These are phyloP conservation scores for Anisogramma anomala DNA, from an alignment of 2,329 filamentous ascomycete genomes.

Conservation along the genomic window DNA sequence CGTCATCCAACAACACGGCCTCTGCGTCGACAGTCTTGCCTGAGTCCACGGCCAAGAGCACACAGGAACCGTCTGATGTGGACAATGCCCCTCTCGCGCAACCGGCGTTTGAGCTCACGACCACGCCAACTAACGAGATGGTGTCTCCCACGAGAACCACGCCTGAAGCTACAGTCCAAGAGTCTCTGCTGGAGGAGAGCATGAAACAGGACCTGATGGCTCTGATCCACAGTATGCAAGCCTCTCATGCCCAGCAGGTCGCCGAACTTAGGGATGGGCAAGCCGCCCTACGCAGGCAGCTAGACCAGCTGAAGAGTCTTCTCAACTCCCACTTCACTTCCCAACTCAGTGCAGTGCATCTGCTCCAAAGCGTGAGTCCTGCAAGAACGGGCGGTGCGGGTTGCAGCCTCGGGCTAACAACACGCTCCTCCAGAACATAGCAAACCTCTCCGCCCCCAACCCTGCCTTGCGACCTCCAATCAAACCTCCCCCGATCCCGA, in stretches of 20 bases:
- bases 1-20: neutral
- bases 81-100: neutral
- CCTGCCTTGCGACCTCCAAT: neutral
- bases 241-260: slow-evolving; percentile 24
- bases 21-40: neutral
- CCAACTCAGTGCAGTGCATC: slow-evolving; percentile 22
- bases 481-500: neutral
- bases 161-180: neutral
- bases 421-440: neutral
- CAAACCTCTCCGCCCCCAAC: neutral
- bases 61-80: slow-evolving; percentile 5
- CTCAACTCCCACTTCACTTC: slow-evolving; percentile 17
- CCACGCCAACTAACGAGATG: neutral
- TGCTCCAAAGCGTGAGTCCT: slow-evolving; percentile 22
- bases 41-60: no score
- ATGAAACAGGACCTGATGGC: slow-evolving; percentile 25
- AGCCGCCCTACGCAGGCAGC: slow-evolving; percentile 23
- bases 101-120: neutral
- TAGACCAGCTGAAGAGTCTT: slow-evolving; percentile 24
- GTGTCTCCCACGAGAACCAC: neutral
- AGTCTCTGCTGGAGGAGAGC: slow-evolving; percentile 21
- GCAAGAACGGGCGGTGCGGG: neutral
- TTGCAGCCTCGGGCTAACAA: neutral
- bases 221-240: slow-evolving; percentile 25
- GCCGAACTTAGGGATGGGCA: slow-evolving; percentile 24